Evolutionary conservation across 2,329 filamentous ascomycete species (phyloP), one percentile per base, ranked within the genome.

Genomic region (Paecilomyces niveus): DNA sequence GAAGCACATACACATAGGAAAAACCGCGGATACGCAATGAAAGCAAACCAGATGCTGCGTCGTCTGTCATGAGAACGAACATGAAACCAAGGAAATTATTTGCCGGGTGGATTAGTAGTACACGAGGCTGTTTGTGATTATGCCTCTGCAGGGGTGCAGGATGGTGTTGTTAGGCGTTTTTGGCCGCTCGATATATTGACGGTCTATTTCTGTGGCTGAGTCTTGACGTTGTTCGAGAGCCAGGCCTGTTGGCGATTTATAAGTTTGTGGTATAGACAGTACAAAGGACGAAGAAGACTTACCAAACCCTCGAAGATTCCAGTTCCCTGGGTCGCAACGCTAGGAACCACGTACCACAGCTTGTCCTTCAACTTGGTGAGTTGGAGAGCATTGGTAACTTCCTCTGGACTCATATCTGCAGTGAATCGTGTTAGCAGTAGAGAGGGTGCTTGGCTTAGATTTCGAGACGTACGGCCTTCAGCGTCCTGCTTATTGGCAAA

Each of bases 401-500:
- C 89, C 72, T 89, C 83, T 7, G 89, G 89, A 69, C 83, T 89
- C 86, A 93, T 85, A 64, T 89, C 89, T 91, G 65, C 56, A 70
- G 64, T 61, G 3, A 39, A 29, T 9, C 18, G 7, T 53, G 49
- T 57, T 15, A 24, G 50, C 21, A 4, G 3, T 2, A 49, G 18
- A 1, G 31, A 53, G 50, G 22, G 33, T 52, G 55, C 10, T 57
- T 51, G 54, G 9, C 10, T 24, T 11, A n/a, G 5, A 24, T 8
- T 15, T 21, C 39, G 13, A 57, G 35, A 76, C 81, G 58, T 78
- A 90, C 90, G 86, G 72, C 90, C 90, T 59, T 84, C 82, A 67
- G 97, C 81, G 85, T 99, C 94, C 80, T 97, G 94, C 85, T 99
- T 99, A 83, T 99, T 99, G 71, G 94, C 94, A 76, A 99, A 97